Conservation (phyloP, 2,329 filamentous ascomycete species). For the Sphaerulina populicola region DNA sequence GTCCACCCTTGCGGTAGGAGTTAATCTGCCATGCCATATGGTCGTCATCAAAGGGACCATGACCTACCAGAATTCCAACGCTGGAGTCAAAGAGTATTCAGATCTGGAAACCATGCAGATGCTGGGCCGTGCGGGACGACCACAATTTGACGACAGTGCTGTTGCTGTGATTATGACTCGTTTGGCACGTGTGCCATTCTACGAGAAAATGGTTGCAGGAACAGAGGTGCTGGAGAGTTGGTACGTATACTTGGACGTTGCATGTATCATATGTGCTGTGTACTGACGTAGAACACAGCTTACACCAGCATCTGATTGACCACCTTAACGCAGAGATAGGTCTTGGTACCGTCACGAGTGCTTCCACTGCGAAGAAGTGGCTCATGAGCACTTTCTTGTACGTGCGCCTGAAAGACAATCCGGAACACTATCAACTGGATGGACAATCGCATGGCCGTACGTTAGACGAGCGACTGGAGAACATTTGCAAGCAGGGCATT, state of each 20-base stretch:
- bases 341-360: conserved; percentile 60
- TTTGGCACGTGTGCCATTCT: conserved; percentile 54
- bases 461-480: conserved; percentile 57
- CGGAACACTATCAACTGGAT: conserved; percentile 59
- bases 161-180: conserved; percentile 73
- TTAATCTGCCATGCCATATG: conserved; percentile 58
- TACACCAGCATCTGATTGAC: conserved; percentile 72
- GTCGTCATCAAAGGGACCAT: conserved; percentile 76
- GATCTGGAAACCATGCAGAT: conserved; percentile 87
- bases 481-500: conserved; percentile 64
- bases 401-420: conserved; percentile 63
- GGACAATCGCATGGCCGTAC: conserved; percentile 43
- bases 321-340: conserved; percentile 79
- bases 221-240: conserved; percentile 67
- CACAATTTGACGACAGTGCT: conserved; percentile 71
- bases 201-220: conserved; percentile 66
- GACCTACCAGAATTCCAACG: conserved; percentile 48
- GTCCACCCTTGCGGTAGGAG: conserved; percentile 72
- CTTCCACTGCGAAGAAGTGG: conserved; percentile 62
- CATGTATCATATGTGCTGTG: not conserved
- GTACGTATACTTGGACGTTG: conserved; percentile 22
- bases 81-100: conserved; percentile 56
- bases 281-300: not conserved
- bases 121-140: conserved; percentile 73
- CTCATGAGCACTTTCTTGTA: conserved; percentile 69